Evolutionary conservation across 129 eudicot genomes (phyloP).

Genomic region (Helichrysum umbraculigerum): DNA sequence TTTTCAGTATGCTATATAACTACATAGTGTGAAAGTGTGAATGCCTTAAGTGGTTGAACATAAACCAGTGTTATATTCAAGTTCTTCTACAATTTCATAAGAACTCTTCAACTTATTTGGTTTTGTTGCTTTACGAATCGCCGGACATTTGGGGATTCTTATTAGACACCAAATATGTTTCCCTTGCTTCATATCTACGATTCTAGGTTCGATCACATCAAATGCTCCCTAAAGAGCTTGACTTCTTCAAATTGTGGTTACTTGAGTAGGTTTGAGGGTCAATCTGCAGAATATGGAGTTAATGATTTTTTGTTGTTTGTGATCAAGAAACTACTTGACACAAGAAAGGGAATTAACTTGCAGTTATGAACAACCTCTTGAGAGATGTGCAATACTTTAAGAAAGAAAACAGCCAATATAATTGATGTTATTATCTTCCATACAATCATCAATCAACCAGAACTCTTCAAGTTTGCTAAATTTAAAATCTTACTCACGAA

Average conservation of each 20-base stretch:
- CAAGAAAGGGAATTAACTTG: neutral
- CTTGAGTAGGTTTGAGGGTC: slow-evolving; percentile 1
- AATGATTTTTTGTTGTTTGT: neutral
- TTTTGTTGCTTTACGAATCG: neutral
- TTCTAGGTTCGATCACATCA: slow-evolving; percentile 18
- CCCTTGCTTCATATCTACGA: slow-evolving; percentile 16
- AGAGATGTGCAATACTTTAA: slow-evolving; percentile 26
- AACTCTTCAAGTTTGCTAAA: slow-evolving; percentile 25
- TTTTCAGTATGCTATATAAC: neutral
- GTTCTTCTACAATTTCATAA: slow-evolving; percentile 5
- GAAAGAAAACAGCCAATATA: slow-evolving; percentile 13
- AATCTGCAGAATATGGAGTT: neutral
- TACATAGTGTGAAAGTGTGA: neutral
- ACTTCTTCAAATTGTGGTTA: neutral
- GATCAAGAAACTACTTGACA: too few species aligned
- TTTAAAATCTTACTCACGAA: neutral
- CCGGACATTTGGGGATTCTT: neutral
- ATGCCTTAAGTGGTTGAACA: too few species aligned
- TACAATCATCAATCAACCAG: slow-evolving; percentile 29
- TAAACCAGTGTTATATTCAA: neutral
- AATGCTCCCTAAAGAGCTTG: slow-evolving; percentile 18
- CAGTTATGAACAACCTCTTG: slow-evolving; percentile 30
- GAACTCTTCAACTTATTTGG: neutral
- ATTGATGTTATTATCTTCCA: slow-evolving; percentile 23
- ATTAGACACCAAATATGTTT: neutral